Percentiles rank a stretch among this genome's conserved stretches.
Evolutionary conservation across 2,329 filamentous ascomycete genomes (phyloP).

Genomic region (Byssothecium circinans): DNA sequence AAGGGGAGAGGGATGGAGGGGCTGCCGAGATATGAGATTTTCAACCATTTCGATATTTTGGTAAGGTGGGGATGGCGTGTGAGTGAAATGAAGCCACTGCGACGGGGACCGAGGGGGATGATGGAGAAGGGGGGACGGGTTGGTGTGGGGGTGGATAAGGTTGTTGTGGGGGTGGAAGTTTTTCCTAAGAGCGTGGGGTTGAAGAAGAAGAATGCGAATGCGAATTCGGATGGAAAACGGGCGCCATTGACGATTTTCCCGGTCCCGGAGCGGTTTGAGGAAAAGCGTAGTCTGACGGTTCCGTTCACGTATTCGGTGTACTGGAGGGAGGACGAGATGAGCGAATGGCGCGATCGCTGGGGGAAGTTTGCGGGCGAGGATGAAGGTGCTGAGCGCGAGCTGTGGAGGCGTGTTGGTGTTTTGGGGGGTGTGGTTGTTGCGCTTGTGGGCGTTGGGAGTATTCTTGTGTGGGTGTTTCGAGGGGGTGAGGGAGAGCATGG

Average conservation of each 20-base stretch:
- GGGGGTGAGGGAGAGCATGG: neutral
- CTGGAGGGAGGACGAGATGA: constrained; percentile 76
- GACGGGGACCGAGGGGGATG: constrained; percentile 67
- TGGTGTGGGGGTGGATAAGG: constrained; percentile 65
- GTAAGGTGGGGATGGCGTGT: constrained; percentile 81
- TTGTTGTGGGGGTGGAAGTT: constrained; percentile 86
- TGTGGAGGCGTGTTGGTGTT: neutral
- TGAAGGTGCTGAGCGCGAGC: neutral
- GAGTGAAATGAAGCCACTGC: too few relatives aligned
- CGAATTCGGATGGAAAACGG: too few relatives aligned
- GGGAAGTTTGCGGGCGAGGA: constrained; percentile 59
- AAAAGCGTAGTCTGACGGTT: constrained; percentile 69
- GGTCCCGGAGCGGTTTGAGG: constrained; percentile 43
- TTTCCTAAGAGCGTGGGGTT: constrained; percentile 70
- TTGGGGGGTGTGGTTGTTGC: neutral
- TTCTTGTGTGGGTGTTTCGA: neutral
- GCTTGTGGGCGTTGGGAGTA: neutral
- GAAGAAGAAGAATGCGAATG: constrained; percentile 44
- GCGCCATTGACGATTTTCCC: constrained; percentile 70
- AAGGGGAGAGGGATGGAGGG: neutral
- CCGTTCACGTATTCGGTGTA: constrained; percentile 90
- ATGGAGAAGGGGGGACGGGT: constrained; percentile 61
- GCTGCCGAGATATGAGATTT: constrained; percentile 68
- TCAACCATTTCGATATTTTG: constrained; percentile 87
- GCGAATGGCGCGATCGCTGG: constrained; percentile 86